These are phyloP conservation scores for Candida ortonii DNA, from an alignment of 805 yeast genomes.

Conservation along the genomic window DNA sequence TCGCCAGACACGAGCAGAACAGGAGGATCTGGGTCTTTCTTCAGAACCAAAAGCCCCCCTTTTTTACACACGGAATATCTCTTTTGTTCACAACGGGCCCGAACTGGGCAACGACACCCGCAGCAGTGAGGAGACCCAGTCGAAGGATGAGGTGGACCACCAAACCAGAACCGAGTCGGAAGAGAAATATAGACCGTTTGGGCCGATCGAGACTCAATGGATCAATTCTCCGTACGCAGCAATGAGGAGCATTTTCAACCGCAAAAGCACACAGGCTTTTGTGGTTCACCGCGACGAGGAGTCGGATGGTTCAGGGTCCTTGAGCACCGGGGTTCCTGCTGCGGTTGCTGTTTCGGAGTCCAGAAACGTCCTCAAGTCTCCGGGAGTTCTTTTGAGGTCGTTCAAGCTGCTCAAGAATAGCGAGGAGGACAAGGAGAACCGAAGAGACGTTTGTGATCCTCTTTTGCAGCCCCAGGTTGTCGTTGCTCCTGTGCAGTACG, in stretches of 20 bases:
- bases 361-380: constrained; percentile 6
- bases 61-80: background rate
- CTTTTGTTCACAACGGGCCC: background rate
- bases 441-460: constrained; percentile 3
- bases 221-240: constrained; percentile 19
- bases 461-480: constrained; percentile 10
- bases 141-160: too few relatives aligned
- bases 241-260: constrained; percentile 17
- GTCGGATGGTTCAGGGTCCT: constrained; percentile 8
- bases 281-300: constrained; percentile 4
- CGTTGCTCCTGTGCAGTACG: constrained; percentile 1
- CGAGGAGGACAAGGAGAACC: background rate
- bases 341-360: background rate
- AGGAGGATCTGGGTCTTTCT: too few relatives aligned
- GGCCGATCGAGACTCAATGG: constrained; percentile 22
- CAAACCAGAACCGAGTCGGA: constrained; percentile 1
- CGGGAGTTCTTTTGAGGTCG: constrained; percentile 14
- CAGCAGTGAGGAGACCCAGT: too few relatives aligned
- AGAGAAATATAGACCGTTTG: constrained; percentile 9
- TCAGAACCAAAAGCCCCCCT: too few relatives aligned
- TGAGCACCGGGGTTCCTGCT: constrained; percentile 10
- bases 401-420: constrained; percentile 15
- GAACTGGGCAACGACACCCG: too few relatives aligned
- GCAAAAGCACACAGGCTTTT: constrained; percentile 18
- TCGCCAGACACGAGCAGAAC: background rate